Conservation (phyloP, 192 early-diverging fungal species). For the Polychytrium aggregatum region DNA sequence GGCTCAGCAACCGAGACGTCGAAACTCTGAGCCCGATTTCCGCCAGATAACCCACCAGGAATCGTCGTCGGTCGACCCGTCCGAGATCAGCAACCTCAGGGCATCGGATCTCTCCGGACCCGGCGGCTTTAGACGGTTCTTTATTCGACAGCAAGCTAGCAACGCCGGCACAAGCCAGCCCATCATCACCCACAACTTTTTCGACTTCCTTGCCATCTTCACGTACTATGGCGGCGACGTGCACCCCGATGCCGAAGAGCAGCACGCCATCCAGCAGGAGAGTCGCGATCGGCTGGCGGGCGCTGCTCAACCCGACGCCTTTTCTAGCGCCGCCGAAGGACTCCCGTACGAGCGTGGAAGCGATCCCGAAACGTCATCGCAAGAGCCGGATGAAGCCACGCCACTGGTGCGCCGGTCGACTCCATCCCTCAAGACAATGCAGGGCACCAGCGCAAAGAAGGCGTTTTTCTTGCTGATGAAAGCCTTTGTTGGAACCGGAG, state of each 20-base stretch:
- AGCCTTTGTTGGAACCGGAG: slow-evolving; percentile 52
- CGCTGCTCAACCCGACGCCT: too few relatives aligned
- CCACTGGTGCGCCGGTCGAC: slow-evolving; percentile 23
- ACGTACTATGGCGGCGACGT: slow-evolving; percentile 93
- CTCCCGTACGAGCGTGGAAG: too few relatives aligned
- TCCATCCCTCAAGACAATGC: slow-evolving; percentile 13
- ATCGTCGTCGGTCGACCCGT: background rate
- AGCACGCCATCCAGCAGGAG: slow-evolving; percentile 39
- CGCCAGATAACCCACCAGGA: background rate
- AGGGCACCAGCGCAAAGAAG: slow-evolving; percentile 36
- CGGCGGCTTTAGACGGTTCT: slow-evolving; percentile 82
- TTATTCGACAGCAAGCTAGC: slow-evolving; percentile 61
- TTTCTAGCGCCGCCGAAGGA: background rate
- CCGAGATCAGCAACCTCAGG: slow-evolving; percentile 6
- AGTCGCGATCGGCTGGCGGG: slow-evolving; percentile 38
- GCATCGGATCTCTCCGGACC: slow-evolving; percentile 58
- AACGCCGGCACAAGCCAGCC: slow-evolving; percentile 50
- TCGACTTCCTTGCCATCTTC: slow-evolving; percentile 86
- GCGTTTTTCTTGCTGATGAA: slow-evolving; percentile 50
- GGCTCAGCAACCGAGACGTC: slow-evolving; percentile 9
- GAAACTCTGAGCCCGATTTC: slow-evolving; percentile 31
- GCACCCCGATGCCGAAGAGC: slow-evolving; percentile 51
- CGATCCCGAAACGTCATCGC: too few relatives aligned
- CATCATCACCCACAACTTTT: slow-evolving; percentile 69
- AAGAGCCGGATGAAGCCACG: slow-evolving; percentile 11